Base-by-base conservation (phyloP, 2,329 filamentous ascomycete genomes). In the Fusarium goolgardi region DNA sequence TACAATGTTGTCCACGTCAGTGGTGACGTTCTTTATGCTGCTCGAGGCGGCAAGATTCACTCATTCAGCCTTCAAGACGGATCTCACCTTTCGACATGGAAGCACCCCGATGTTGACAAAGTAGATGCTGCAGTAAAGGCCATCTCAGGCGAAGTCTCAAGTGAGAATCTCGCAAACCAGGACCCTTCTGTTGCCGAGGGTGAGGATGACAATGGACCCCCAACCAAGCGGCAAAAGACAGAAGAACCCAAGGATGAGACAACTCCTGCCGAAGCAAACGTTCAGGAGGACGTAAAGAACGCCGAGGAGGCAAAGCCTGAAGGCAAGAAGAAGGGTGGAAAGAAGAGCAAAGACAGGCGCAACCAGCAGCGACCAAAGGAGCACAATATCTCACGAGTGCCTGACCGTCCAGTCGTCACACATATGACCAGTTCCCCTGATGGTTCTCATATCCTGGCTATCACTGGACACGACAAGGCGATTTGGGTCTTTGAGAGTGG, bases 391-490 rank as follows among this genome's bases (percentile, higher is more conserved):
- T 77, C 65, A 23, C 73, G 72, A 39, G 75, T 79, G n/a, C 78
- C 81, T 4, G 86, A 89, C 55, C 77, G 82, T 62, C 86, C 90
- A 7, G 88, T 90, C 72, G 86, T 97, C 55, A 90, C 90, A 60
- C 87, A 90, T 65, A 76, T 97, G 67, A 82, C 86, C 23, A 80
- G 86, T 29, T 90, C 93, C 1, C 77, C 82, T 16, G 84, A 91
- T 69, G 87, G 89, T 16, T 83, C 86, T 41, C 83, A 97, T 79
- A 77, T 96, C 21, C 82, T 97, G 41, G 91, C 89, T 23, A 87
- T 96, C 31, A 97, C 94, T 11, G 90, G 88, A n/a, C 93, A 97
- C 74, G 96, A 98, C 82, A 99, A 99, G 81, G 89, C 87, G 50
- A 85, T 99, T 40, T 92, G 92, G 77, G 92, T 97, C 0, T 92